Percentiles rank a stretch among this genome's conserved stretches.
phyloP scores from a whole-genome alignment of 2,329 filamentous ascomycete species.

The Bipolaris victoriae region DNA sequence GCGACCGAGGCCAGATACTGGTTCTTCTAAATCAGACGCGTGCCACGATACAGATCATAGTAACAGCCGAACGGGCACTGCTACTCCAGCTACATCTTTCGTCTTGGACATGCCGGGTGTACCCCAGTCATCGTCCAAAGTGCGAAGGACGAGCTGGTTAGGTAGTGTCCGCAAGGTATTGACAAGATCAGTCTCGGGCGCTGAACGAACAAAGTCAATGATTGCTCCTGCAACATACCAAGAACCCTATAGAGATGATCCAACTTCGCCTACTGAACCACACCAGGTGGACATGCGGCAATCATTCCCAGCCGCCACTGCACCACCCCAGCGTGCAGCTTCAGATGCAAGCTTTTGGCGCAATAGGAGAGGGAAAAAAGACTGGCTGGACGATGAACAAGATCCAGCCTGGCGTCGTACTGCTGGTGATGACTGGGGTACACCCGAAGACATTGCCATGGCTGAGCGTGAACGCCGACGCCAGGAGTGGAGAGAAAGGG shows the following conservation, averaged over 20 bases:
- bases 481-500: conserved; percentile 40
- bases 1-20: conserved; percentile 37
- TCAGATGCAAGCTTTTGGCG: conserved; percentile 54
- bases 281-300: conserved; percentile 19
- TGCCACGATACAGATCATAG: conserved; percentile 32
- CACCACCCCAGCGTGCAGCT: conserved; percentile 50
- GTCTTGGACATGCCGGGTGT: conserved; percentile 24
- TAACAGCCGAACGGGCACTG: conserved; percentile 32
- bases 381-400: conserved; percentile 49
- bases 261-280: conserved; percentile 19
- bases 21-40: conserved; percentile 36
- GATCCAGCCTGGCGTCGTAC: conserved; percentile 40
- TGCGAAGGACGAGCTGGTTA: conserved; percentile 46
- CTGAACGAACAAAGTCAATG: conserved; percentile 38
- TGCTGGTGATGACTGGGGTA: conserved; percentile 47
- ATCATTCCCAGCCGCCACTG: conserved; percentile 27
- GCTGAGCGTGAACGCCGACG: conserved; percentile 40
- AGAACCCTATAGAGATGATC: conserved; percentile 41
- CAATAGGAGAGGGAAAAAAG: conserved; percentile 51
- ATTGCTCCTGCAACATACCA: conserved; percentile 31
- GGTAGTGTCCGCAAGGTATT: conserved; percentile 47
- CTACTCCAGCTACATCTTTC: conserved; percentile 36
- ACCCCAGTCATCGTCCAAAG: conserved; percentile 23
- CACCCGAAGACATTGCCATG: conserved; percentile 40
- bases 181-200: conserved; percentile 35